Base-by-base conservation (phyloP, 139 green algal species). In the Haematococcus sp. region DNA sequence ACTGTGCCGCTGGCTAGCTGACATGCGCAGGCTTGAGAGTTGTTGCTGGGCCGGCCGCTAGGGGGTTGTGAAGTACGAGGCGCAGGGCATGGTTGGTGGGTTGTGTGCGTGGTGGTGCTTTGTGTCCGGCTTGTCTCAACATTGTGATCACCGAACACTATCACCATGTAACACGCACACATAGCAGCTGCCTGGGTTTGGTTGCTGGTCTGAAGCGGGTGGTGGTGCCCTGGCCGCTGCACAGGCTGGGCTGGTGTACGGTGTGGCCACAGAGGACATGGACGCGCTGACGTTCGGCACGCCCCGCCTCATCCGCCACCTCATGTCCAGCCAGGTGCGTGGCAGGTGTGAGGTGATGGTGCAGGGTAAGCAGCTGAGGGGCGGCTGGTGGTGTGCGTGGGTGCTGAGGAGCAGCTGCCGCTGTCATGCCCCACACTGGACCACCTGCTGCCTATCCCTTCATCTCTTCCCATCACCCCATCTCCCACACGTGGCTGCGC, bases 231-330 rank as follows among this genome's bases (percentile, higher is more conserved):
- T n/a, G n/a, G n/a, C n/a, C n/a, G n/a, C n/a, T n/a, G n/a, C n/a
- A n/a, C 73, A 94, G 83, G 82, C 84, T 23, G 88, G 86, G 22
- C 71, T 94, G 66, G 91, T 98, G 77, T 97, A 96, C 49, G 93
- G 79, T 17, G 93, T 96, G 4, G 91, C 93, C 1, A 96, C 94
- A 3, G 96, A 99, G 77, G 96, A 99, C 88, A 98, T 98, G 96
- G 96, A 99, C 80, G 86, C 91, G 11, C 86, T 99, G 27, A 98
- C 93, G 1, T 98, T 99, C 79, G 96, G 88, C 31, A 87, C 89
- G 1, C 93, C 96, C 0, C 73, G 70, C 13, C 68, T 99, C 30
- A 78, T 95, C 2, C 86, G 95, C 34, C 89, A 99, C 79, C 82
- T 99, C n/a, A 97, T 98, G 91, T 87, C 95, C 4, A 67, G 70